phyloP scores from a whole-genome alignment of 2,329 filamentous ascomycete species.

The Huntiella bhutanensis region DNA sequence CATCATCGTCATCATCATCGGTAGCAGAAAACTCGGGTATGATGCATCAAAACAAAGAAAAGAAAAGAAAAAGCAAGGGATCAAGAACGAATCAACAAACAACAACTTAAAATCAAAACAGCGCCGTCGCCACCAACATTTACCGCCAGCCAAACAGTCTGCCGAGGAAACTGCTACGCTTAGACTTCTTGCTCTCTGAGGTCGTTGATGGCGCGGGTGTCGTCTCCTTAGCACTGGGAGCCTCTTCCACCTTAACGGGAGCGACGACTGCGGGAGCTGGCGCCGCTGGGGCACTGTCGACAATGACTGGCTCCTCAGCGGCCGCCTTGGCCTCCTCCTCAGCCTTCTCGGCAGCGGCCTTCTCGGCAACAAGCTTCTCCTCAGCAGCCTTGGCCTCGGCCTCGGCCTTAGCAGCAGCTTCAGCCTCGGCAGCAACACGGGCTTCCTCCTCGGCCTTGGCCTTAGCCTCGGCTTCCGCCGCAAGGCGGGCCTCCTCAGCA shows the following conservation, averaged over 20 bases:
- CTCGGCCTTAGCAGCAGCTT: conserved; percentile 10
- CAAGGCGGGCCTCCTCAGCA: background rate
- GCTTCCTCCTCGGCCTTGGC: conserved; percentile 2
- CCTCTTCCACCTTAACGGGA: conserved; percentile 3
- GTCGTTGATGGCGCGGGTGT: conserved; percentile 1
- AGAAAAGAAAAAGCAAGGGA: background rate
- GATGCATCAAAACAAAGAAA: conserved; percentile 9
- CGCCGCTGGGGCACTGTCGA: background rate
- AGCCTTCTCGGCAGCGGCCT: conserved; percentile 10
- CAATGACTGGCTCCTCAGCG: background rate
- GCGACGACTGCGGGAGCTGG: conserved; percentile 1
- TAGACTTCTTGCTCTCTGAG: conserved; percentile 6
- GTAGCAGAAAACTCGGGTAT: conserved; percentile 9
- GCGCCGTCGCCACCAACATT: background rate
- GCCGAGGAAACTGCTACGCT: conserved; percentile 8
- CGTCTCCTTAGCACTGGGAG: conserved; percentile 5
- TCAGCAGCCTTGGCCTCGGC: conserved; percentile 29
- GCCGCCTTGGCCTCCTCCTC: conserved; percentile 29
- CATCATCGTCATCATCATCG: too few species aligned
- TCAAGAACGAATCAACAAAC: conserved; percentile 1
- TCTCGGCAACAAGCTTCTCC: background rate
- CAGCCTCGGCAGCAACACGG: background rate
- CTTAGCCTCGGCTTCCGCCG: conserved; percentile 10
- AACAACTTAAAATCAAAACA: conserved; percentile 2
- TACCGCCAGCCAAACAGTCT: conserved; percentile 11